Evolutionary conservation across 2,329 filamentous ascomycete genomes (phyloP).

Genomic region (Neoascochyta sp.): DNA sequence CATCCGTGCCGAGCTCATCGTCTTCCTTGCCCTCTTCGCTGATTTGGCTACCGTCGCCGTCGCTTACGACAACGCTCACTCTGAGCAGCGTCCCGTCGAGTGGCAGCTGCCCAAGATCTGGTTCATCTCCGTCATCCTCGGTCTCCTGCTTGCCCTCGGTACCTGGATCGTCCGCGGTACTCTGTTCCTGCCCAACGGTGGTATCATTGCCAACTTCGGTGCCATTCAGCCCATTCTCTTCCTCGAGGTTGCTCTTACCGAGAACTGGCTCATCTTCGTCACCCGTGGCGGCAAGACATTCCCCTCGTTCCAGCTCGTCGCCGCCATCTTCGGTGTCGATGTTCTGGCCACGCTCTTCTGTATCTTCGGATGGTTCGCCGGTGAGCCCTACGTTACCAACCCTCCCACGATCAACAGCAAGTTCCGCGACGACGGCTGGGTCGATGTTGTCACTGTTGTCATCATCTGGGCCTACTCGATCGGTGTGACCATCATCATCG

Average conservation of each 20-base stretch:
- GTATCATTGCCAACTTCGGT: conserved; percentile 71
- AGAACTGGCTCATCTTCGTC: conserved; percentile 56
- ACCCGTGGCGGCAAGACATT: conserved; percentile 63
- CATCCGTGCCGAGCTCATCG: conserved; percentile 67
- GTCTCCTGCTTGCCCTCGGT: conserved; percentile 62
- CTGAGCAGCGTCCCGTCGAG: conserved; percentile 69
- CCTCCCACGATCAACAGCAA: conserved; percentile 40
- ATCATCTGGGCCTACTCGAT: conserved; percentile 65
- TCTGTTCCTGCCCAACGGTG: conserved; percentile 65
- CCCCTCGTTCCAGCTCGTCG: conserved; percentile 70
- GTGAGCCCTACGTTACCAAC: conserved; percentile 44
- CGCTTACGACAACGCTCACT: conserved; percentile 76
- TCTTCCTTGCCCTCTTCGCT: conserved; percentile 76
- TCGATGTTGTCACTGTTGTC: conserved; percentile 62
- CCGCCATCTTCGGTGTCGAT: conserved; percentile 69
- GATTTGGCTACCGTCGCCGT: conserved; percentile 76
- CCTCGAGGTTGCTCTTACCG: conserved; percentile 51
- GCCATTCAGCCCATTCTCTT: conserved; percentile 67
- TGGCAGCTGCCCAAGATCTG: conserved; percentile 81
- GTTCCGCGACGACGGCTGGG: conserved; percentile 50
- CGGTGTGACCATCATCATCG: conserved; percentile 62
- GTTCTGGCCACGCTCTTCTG: conserved; percentile 69
- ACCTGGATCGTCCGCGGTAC: conserved; percentile 73
- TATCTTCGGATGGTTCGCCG: conserved; percentile 70
- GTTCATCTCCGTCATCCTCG: conserved; percentile 69